Evolutionary conservation across 805 yeast genomes (phyloP).

Genomic region (Cyberlindnera lachancei): DNA sequence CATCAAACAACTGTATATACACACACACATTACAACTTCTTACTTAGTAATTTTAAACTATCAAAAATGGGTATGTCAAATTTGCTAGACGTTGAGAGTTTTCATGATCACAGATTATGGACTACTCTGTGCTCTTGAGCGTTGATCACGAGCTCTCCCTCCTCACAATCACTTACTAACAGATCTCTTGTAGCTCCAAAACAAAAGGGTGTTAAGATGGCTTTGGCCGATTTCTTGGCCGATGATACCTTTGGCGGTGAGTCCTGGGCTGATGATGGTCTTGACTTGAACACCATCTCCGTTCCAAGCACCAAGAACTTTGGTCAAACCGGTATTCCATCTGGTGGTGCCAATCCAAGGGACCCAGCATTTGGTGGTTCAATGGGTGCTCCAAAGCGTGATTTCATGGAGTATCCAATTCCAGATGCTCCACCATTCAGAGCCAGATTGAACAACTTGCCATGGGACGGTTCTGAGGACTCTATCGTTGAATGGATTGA

Average conservation of each 20-base stretch:
- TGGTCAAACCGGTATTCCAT: conserved; percentile 21
- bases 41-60: no score
- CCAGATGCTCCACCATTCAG: conserved; percentile 91
- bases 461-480: conserved; percentile 71
- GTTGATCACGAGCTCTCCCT: no score
- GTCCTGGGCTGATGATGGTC: conserved; percentile 83
- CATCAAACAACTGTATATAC: no score
- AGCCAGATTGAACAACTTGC: conserved; percentile 82
- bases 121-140: no score
- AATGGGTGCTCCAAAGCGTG: conserved; percentile 31
- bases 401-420: conserved; percentile 68
- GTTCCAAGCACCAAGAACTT: conserved; percentile 34
- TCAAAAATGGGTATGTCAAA: no score
- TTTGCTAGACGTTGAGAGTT: no score
- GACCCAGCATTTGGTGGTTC: conserved; percentile 32
- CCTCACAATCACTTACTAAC: no score
- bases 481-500: conserved; percentile 55
- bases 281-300: conserved; percentile 60
- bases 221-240: conserved; percentile 75
- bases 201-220: conserved; percentile 70
- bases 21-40: no score
- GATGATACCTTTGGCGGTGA: conserved; percentile 67
- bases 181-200: no score
- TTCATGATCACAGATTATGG: no score
- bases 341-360: conserved; percentile 26